Conservation (phyloP, 441 rosid species). For the Syzygium malaccense region DNA sequence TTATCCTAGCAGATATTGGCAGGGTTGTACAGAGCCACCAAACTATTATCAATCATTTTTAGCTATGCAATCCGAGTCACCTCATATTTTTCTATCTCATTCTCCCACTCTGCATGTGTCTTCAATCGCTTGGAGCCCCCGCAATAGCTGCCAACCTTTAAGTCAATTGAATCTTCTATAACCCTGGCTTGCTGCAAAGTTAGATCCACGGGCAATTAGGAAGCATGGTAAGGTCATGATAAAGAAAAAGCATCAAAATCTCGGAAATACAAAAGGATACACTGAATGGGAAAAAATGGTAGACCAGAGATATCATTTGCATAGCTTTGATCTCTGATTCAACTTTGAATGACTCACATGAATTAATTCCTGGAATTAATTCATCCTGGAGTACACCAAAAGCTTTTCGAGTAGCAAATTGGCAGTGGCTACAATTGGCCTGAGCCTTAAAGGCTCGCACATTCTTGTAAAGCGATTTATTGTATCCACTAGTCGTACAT, state of each 20-base stretch:
- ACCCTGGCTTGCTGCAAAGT: slow-evolving; percentile 78
- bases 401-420: not conserved
- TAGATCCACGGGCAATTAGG: not conserved
- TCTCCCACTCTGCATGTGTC: slow-evolving; percentile 68
- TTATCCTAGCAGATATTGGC: not conserved
- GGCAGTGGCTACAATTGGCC: not conserved
- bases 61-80: slow-evolving; percentile 23
- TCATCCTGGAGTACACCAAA: not conserved
- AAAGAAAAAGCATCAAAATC: not conserved
- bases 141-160: slow-evolving; percentile 64
- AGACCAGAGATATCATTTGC: not conserved
- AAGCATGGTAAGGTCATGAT: not conserved
- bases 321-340: not conserved
- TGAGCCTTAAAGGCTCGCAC: not conserved
- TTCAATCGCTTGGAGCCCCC: slow-evolving; percentile 54
- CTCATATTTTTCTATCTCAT: slow-evolving; percentile 68
- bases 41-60: not conserved
- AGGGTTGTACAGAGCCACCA: not conserved
- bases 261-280: not conserved
- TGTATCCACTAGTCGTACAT: not conserved
- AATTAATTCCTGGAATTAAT: not conserved
- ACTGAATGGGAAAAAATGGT: not conserved
- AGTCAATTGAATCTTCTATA: slow-evolving; percentile 59
- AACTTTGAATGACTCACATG: not conserved
- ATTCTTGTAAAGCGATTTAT: not conserved